phyloP scores from a whole-genome alignment of 371 early-diverging fungal genomes.

The Syncephalastrum racemosum region DNA sequence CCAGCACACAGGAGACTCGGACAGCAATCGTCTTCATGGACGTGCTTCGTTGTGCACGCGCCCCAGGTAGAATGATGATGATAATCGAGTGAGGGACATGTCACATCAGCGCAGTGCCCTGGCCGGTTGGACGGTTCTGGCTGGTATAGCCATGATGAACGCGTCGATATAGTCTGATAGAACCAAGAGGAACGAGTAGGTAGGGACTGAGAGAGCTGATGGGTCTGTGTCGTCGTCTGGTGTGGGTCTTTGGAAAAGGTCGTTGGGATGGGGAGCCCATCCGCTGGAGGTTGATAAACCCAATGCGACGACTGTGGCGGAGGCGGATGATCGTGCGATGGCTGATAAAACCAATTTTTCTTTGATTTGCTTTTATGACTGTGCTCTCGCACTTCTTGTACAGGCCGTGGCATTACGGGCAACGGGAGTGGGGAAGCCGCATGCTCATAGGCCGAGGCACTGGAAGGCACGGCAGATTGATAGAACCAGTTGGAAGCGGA shows the following conservation, averaged over 20 bases:
- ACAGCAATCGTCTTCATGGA: constrained; percentile 6
- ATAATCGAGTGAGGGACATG: too few relatives aligned
- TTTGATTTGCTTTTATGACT: not conserved
- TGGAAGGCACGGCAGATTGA: not conserved
- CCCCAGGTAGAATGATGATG: constrained; percentile 1
- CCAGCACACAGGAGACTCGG: constrained; percentile 10
- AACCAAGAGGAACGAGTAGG: not conserved
- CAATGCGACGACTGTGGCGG: not conserved
- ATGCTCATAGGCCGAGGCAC: not conserved
- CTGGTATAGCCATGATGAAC: too few relatives aligned
- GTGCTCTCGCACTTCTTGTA: not conserved
- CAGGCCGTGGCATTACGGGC: not conserved
- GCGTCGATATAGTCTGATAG: not conserved
- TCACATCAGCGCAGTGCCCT: too few relatives aligned
- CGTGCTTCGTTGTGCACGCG: constrained; percentile 2
- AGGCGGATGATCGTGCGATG: not conserved
- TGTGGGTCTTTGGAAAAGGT: not conserved
- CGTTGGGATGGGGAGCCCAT: not conserved
- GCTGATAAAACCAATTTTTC: constrained; percentile 1
- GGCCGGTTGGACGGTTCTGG: too few relatives aligned
- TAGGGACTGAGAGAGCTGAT: not conserved
- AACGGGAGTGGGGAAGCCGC: too few relatives aligned
- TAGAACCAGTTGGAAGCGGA: not conserved
- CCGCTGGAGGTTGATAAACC: not conserved
- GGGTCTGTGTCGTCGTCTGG: not conserved